These are phyloP conservation scores for Septoria linicola DNA, from an alignment of 2,329 filamentous ascomycete species.

Conservation along the genomic window DNA sequence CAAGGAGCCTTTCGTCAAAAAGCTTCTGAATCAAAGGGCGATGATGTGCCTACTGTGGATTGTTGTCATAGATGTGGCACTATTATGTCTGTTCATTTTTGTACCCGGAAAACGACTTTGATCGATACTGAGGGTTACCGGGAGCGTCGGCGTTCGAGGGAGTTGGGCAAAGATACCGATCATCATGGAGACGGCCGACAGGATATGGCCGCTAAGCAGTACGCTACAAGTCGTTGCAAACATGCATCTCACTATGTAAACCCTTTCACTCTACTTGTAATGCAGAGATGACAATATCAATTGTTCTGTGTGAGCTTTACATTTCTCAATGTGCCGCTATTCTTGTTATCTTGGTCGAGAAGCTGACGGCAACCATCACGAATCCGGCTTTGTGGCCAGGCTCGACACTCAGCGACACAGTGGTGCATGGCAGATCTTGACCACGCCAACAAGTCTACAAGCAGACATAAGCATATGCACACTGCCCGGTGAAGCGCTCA, in stretches of 20 bases:
- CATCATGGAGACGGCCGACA: constrained; percentile 12
- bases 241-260: neutral
- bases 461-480: too few relatives aligned
- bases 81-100: constrained; percentile 88
- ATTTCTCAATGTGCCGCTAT: too few relatives aligned
- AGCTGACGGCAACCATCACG: too few relatives aligned
- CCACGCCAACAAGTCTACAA: too few relatives aligned
- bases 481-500: neutral
- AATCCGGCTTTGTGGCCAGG: too few relatives aligned
- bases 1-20: constrained; percentile 83
- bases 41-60: constrained; percentile 77
- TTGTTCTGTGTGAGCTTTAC: too few relatives aligned
- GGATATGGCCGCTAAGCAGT: constrained; percentile 4
- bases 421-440: too few relatives aligned
- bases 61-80: constrained; percentile 71
- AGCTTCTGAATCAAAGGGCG: constrained; percentile 78
- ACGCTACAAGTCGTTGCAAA: constrained; percentile 1
- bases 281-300: neutral
- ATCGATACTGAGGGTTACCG: constrained; percentile 20
- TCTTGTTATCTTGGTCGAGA: too few relatives aligned
- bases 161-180: neutral
- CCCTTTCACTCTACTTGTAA: neutral
- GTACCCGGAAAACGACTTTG: constrained; percentile 83
- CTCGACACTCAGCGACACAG: too few relatives aligned
- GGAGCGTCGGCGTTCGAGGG: constrained; percentile 7